Percentiles rank a stretch among this genome's conserved stretches.
phyloP scores from a whole-genome alignment of 2,329 filamentous ascomycete species.

The Sordariomycetes sp. region DNA sequence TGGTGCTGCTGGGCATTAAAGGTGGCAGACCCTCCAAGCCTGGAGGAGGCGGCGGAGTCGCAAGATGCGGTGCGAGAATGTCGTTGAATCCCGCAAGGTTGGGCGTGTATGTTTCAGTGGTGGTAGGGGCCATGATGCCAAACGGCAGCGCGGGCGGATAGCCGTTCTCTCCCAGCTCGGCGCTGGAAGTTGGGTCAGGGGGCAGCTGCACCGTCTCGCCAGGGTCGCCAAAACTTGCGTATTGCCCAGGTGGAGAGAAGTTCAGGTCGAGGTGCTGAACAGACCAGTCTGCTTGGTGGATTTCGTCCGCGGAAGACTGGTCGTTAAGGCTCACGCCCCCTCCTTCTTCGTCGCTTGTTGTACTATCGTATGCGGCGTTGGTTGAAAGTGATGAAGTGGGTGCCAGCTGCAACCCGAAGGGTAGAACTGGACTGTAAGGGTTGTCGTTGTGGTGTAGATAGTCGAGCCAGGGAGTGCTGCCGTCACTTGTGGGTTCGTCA shows the following conservation, averaged over 20 bases:
- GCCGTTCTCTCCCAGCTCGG: no score
- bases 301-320: not conserved
- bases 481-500: not conserved
- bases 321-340: not conserved
- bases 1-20: constrained; percentile 19
- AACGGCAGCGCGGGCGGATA: not conserved
- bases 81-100: no score
- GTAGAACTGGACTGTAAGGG: not conserved
- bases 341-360: not conserved
- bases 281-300: not conserved
- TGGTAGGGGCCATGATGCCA: no score
- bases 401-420: not conserved
- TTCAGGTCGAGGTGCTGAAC: not conserved
- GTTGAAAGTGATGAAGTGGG: not conserved
- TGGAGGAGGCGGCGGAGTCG: constrained; percentile 22
- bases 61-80: no score
- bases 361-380: not conserved
- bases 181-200: no score
- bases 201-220: no score
- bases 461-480: constrained; percentile 1
- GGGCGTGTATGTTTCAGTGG: no score
- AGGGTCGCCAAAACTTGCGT: no score
- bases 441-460: not conserved
- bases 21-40: constrained; percentile 4
- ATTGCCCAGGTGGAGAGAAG: not conserved